Evolutionary conservation across 1,284 basidiomycete species (phyloP).

Genomic region (Fomitopsis betulina): DNA sequence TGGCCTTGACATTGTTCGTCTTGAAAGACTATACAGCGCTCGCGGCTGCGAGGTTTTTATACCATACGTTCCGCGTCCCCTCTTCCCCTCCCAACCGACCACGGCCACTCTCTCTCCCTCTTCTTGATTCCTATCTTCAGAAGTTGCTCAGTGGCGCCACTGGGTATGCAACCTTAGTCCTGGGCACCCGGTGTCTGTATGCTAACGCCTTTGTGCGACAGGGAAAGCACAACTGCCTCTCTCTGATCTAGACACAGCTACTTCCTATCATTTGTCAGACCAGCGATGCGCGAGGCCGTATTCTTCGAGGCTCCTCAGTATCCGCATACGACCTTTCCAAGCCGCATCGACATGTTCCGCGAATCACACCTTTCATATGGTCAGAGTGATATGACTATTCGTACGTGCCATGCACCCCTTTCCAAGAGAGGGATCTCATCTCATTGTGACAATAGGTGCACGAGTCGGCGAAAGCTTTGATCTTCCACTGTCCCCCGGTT

Average conservation of each 20-base stretch:
- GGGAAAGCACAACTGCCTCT: background rate
- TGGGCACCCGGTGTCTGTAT: background rate
- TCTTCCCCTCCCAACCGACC: background rate
- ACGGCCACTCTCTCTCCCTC: background rate
- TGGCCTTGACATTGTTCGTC: slow-evolving; percentile 11
- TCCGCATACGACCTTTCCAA: background rate
- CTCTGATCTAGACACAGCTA: background rate
- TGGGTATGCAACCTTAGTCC: background rate
- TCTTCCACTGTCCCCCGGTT: background rate
- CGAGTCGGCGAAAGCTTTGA: background rate
- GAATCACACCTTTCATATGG: background rate
- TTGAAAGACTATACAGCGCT: background rate
- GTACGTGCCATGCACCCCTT: background rate
- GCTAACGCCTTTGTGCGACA: background rate
- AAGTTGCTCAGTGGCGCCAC: too few relatives aligned
- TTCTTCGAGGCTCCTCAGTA: background rate
- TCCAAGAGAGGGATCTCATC: background rate
- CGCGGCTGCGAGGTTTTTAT: background rate
- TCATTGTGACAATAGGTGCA: background rate
- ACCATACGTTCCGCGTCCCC: background rate
- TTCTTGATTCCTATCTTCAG: background rate
- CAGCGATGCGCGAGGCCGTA: background rate
- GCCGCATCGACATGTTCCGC: background rate
- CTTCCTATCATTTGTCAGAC: background rate
- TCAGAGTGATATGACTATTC: background rate